A percentile compares a stretch with the other conserved stretches of the same genome.
phyloP scores from a whole-genome alignment of 1,139 yeast genomes.

The Arxiozyma slooffiae region DNA sequence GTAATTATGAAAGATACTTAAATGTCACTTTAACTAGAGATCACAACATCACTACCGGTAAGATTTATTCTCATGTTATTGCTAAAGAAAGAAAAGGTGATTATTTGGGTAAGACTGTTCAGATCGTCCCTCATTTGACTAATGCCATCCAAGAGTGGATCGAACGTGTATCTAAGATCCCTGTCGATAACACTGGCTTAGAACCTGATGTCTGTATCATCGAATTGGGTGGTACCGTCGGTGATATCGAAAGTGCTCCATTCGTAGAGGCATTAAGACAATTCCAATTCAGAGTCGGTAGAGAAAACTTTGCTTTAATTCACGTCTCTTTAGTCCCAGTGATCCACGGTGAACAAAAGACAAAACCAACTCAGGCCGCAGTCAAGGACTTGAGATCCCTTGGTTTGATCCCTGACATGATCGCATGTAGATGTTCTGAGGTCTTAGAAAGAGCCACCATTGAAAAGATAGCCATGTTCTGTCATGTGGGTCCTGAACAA shows the following conservation, averaged over 20 bases:
- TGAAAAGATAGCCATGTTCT: conserved; percentile 95
- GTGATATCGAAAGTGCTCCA: conserved; percentile 98
- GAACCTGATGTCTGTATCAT: conserved; percentile 91
- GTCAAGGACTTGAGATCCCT: conserved; percentile 90
- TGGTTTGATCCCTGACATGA: conserved; percentile 92
- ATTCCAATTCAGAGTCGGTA: conserved; percentile 94
- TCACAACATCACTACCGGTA: conserved; percentile 97
- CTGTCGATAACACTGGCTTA: conserved; percentile 85
- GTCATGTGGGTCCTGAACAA: conserved; percentile 96
- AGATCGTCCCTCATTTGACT: conserved; percentile 96
- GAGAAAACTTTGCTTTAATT: conserved; percentile 85
- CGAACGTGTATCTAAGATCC: conserved; percentile 80
- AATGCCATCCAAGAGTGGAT: conserved; percentile 98
- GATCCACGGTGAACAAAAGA: conserved; percentile 96
- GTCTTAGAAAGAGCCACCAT: conserved; percentile 73
- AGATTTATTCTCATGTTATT: conserved; percentile 87
- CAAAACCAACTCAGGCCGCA: conserved; percentile 99
- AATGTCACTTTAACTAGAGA: conserved; percentile 86
- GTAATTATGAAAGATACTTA: conserved; percentile 93
- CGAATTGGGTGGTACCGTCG: conserved; percentile 98
- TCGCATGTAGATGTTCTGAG: conserved; percentile 93
- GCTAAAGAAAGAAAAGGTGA: conserved; percentile 95
- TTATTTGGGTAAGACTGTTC: conserved; percentile 97
- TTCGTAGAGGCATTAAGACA: conserved; percentile 98
- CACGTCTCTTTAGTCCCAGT: conserved; percentile 97